A percentile compares a stretch with the other conserved stretches of the same genome.
Conservation (phyloP, 768 basidiomycete genomes). For the Lactifluus piperatus region DNA sequence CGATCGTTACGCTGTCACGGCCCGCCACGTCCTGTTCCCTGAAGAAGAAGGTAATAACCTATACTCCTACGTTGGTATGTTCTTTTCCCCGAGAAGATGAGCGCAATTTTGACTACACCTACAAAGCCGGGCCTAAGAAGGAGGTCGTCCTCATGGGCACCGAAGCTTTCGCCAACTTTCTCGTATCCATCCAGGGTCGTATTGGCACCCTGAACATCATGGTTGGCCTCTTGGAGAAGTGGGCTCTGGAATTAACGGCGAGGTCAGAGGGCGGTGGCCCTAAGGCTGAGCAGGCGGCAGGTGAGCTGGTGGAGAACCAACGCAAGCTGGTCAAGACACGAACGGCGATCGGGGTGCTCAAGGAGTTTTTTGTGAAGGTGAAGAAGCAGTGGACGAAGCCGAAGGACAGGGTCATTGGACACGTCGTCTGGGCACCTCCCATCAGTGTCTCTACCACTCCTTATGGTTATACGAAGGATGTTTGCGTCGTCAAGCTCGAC, state of each 20-base stretch:
- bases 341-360: background rate
- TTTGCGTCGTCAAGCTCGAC: background rate
- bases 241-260: background rate
- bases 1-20: slow-evolving; percentile 30
- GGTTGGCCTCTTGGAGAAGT: background rate
- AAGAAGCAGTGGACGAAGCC: background rate
- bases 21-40: slow-evolving; percentile 23
- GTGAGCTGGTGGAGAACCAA: background rate
- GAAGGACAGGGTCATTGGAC: background rate
- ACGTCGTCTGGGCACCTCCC: slow-evolving; percentile 4
- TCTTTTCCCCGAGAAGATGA: background rate
- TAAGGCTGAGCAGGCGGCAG: background rate
- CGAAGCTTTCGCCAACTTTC: background rate
- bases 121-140: background rate
- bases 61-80: slow-evolving; percentile 11
- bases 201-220: background rate
- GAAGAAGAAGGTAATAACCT: background rate
- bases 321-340: background rate
- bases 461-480: background rate
- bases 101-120: background rate
- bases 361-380: background rate
- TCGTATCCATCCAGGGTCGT: background rate
- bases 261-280: background rate
- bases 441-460: background rate
- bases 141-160: background rate